Conservation (phyloP, 2,329 filamentous ascomycete genomes). For the Leptosphaerulina australis region DNA sequence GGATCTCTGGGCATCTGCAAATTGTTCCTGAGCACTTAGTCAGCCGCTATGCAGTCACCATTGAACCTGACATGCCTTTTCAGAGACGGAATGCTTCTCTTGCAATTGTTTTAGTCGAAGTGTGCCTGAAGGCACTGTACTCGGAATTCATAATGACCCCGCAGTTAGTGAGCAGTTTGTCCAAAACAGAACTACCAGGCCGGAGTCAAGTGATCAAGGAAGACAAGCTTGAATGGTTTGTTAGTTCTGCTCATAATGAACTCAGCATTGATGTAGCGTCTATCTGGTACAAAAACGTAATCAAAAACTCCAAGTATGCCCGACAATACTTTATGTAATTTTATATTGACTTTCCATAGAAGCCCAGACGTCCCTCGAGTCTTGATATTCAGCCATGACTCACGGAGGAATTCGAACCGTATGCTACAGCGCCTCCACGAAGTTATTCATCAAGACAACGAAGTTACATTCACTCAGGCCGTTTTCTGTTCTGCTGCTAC, state of each 20-base stretch:
- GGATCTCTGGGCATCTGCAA: not conserved
- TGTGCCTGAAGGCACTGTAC: not conserved
- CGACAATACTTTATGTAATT: not conserved
- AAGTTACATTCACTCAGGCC: not conserved
- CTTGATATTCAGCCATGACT: not conserved
- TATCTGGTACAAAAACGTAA: not conserved
- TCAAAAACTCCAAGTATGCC: not conserved
- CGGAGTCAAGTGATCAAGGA: not conserved
- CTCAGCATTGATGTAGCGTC: not conserved
- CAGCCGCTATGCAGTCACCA: not conserved
- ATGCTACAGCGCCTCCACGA: not conserved
- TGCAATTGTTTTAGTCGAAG: not conserved
- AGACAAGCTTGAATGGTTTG: not conserved
- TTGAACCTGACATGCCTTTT: not conserved
- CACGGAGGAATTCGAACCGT: not conserved
- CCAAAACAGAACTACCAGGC: not conserved
- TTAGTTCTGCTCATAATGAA: not conserved
- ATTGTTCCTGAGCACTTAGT: not conserved
- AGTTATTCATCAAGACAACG: not conserved
- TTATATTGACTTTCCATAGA: not conserved
- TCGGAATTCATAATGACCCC: not conserved
- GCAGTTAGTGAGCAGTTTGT: not conserved
- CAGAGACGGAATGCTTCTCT: not conserved
- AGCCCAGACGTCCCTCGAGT: not conserved
- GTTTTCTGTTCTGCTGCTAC: not conserved